Evolutionary conservation across 768 basidiomycete species (phyloP), one percentile per base, ranked within the genome.

Genomic region (Epithele typhae): DNA sequence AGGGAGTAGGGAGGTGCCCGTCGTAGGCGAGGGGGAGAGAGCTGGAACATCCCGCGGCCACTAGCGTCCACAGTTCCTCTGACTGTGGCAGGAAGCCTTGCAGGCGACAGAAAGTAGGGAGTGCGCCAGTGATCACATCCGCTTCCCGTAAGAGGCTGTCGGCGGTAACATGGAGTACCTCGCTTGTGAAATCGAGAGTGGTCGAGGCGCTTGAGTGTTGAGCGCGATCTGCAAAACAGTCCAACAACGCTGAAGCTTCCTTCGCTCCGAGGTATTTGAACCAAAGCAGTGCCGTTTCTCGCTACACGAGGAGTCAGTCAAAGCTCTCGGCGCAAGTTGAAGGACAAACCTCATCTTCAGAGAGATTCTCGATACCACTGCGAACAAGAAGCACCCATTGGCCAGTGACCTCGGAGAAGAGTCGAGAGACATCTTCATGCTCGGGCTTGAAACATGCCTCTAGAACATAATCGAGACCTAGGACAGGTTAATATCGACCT

Each of bases 211-310:
- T 49, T 7, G 51, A 52, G 35, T 48, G 47, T 6, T 45, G 45
- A 11, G 46, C 52, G 41, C 36, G 17, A 5, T 50, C 48, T 7
- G 22, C 55, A 53, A 40, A 75, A 51, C 63, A 46, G 52, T 78
- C 74, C 10, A 88, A 56, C 5, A 77, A 63, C 5, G 60, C 52
- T 3, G 78, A 63, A 3, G 81, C 58, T 14, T 72, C 70, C 3
- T 64, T 53, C 2, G 63, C 56, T 5, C 66, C 59, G 54, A 84
- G 71, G 55, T 76, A 84, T 33, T 66, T 70, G 35, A 84, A 66
- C 87, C 87, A 90, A 12, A 75, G 49, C 3, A 44, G 36, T 15
- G 64, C 59, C 21, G 59, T 51, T 3, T n/a, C 25, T n/a, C 43
- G 25, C 46, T 52, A 24, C 5, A 2, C 18, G n/a, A 38, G 27